Conservation (phyloP, 495 filamentous ascomycete genomes). For the Aspergillus homomorphus region DNA sequence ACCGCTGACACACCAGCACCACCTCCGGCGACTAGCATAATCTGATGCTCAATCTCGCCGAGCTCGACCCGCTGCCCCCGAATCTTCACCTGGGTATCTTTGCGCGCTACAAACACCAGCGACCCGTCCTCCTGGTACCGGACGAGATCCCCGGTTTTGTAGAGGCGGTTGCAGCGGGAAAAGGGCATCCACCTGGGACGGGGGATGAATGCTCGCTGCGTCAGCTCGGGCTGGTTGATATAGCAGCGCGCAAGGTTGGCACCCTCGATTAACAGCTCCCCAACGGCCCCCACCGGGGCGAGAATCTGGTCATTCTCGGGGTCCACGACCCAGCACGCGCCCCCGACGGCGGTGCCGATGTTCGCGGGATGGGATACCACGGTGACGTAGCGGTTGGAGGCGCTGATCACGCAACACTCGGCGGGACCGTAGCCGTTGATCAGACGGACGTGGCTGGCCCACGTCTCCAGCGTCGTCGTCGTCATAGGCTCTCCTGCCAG, state of each 20-base stretch:
- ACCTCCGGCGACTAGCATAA: conserved; percentile 37
- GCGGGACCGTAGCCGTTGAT: neutral
- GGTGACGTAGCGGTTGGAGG: neutral
- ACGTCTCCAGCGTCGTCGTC: neutral
- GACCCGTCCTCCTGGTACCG: conserved; percentile 23
- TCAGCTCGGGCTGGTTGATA: conserved; percentile 23
- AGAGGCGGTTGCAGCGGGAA: conserved; percentile 34
- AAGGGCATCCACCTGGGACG: neutral
- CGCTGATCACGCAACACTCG: neutral
- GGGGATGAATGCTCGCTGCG: neutral
- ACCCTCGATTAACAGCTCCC: conserved; percentile 46
- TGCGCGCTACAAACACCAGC: conserved; percentile 26
- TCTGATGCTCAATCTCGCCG: conserved; percentile 41
- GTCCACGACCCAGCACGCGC: conserved; percentile 37
- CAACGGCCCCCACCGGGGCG: conserved; percentile 36
- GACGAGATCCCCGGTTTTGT: conserved; percentile 32
- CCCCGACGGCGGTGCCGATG: conserved; percentile 10
- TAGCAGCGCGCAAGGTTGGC: conserved; percentile 38
- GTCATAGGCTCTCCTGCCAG: neutral
- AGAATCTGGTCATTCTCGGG: conserved; percentile 31
- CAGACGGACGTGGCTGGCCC: neutral
- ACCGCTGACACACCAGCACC: too few relatives aligned
- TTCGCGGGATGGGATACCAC: too few relatives aligned
- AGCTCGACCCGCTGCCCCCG: conserved; percentile 45
- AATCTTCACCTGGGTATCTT: conserved; percentile 43